phyloP scores from a whole-genome alignment of 805 yeast species.

The Kodamaea fukazawae region DNA sequence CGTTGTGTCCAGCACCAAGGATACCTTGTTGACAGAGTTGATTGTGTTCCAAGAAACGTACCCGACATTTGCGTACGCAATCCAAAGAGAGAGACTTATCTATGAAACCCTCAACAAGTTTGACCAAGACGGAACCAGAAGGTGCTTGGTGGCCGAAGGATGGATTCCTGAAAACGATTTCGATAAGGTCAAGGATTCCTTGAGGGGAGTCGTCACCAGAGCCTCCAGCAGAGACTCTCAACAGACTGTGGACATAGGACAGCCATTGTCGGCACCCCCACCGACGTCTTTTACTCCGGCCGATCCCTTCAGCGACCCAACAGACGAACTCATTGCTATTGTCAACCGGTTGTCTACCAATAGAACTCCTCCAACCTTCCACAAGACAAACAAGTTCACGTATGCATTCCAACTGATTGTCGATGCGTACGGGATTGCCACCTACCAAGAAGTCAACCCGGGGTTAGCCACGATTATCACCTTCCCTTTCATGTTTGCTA shows the following conservation, averaged over 20 bases:
- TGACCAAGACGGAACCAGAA: slow-evolving; percentile 64
- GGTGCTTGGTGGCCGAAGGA: slow-evolving; percentile 69
- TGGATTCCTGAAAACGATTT: slow-evolving; percentile 67
- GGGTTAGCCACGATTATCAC: slow-evolving; percentile 73
- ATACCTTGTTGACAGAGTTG: slow-evolving; percentile 38
- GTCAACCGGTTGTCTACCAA: slow-evolving; percentile 59
- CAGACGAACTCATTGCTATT: slow-evolving; percentile 14
- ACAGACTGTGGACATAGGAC: too few species aligned
- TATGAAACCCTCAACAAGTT: slow-evolving; percentile 61
- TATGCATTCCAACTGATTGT: slow-evolving; percentile 65
- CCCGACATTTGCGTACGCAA: slow-evolving; percentile 28
- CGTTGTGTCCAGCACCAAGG: slow-evolving; percentile 33
- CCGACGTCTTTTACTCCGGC: too few species aligned
- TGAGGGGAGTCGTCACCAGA: slow-evolving; percentile 35
- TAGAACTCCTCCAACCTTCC: slow-evolving; percentile 69
- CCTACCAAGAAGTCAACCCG: slow-evolving; percentile 72
- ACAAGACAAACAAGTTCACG: slow-evolving; percentile 67
- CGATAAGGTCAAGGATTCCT: slow-evolving; percentile 26
- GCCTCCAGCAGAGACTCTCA: neutral
- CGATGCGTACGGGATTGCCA: slow-evolving; percentile 77
- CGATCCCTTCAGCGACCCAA: too few species aligned
- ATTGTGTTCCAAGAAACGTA: slow-evolving; percentile 34
- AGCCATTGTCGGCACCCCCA: too few species aligned
- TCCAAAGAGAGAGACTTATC: slow-evolving; percentile 56
- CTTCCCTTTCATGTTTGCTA: slow-evolving; percentile 79